Percentiles rank a stretch among this genome's conserved stretches.
Conservation (phyloP, 2,329 filamentous ascomycete genomes). For the Scedosporium apiospermum region DNA sequence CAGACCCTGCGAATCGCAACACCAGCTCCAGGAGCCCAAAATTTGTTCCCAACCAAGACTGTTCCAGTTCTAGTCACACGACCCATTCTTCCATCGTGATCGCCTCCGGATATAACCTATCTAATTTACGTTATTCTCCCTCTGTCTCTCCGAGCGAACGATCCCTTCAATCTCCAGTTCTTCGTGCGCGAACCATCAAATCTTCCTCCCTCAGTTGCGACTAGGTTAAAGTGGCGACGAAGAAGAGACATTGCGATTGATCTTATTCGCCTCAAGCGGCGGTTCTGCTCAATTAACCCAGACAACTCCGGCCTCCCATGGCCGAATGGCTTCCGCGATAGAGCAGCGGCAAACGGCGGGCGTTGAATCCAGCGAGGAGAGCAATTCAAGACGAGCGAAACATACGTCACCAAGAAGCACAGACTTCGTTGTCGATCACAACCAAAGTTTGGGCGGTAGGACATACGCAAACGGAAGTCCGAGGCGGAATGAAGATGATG, state of each 20-base stretch:
- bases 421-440: not conserved
- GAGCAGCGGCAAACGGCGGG: not conserved
- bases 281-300: not conserved
- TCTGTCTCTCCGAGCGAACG: not conserved
- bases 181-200: not conserved
- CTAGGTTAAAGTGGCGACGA: too few relatives aligned
- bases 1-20: not conserved
- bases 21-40: too few relatives aligned
- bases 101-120: not conserved
- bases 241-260: too few relatives aligned
- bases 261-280: not conserved
- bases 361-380: not conserved
- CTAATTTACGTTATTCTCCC: not conserved
- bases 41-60: too few relatives aligned
- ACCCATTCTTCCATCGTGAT: not conserved
- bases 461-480: not conserved
- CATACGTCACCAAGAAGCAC: not conserved
- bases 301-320: not conserved
- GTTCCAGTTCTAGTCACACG: not conserved
- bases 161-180: not conserved
- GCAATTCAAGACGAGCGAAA: not conserved
- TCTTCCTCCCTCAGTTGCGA: too few relatives aligned
- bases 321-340: conserved; percentile 1
- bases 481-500: not conserved
- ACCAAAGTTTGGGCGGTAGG: not conserved